Base-by-base conservation (phyloP, 768 basidiomycete species). In the Chlorophyllum brunneum region DNA sequence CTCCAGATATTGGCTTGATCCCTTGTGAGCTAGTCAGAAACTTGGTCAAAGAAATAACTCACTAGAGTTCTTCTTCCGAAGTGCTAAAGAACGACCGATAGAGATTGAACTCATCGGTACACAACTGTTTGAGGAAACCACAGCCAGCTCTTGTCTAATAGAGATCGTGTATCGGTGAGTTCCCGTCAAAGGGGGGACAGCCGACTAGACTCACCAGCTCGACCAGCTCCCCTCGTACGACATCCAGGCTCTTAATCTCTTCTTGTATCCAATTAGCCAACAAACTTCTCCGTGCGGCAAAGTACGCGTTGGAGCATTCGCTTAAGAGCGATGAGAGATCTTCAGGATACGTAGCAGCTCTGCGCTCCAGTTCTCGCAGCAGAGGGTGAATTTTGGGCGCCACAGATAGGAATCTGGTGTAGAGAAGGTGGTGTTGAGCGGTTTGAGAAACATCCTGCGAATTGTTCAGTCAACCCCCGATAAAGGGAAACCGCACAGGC, bases 271-370 rank as follows among this genome's bases (percentile, higher is more conserved):
- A 75, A 1, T 82, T 79, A 1, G 86, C 78, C 0, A 98, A 74
- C 6, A 98, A 74, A 1, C 74, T 66, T 56, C 85, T 88, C 31
- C 97, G 78, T 0, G 83, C 78, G 8, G 74, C 71, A 54, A 98
- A 86, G 67, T 93, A 98, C 0, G 93, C 86, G 0, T 80, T 53
- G 60, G 94, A 91, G 56, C 97, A 99, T 69, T 98, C 97, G 0
- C 79, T 70, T 23, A 98, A 72, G 22, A 98, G 73, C 0, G 87
- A 77, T 0, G 80, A 80, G 16, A 97, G 75, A 53, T 95, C 95
- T n/a, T 89, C 86, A 0, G 92, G 92, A 62, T 92, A 86, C 0
- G 80, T 70, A 10, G 69, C 64, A 0, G 87, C 87, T 1, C 93
- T 78, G 7, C 86, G 76, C 67, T 97, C 94, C 18, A 98, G 80